Evolutionary conservation across 1,284 basidiomycete species (phyloP), one percentile per base, ranked within the genome.

Genomic region (Ganoderma lingzhi): DNA sequence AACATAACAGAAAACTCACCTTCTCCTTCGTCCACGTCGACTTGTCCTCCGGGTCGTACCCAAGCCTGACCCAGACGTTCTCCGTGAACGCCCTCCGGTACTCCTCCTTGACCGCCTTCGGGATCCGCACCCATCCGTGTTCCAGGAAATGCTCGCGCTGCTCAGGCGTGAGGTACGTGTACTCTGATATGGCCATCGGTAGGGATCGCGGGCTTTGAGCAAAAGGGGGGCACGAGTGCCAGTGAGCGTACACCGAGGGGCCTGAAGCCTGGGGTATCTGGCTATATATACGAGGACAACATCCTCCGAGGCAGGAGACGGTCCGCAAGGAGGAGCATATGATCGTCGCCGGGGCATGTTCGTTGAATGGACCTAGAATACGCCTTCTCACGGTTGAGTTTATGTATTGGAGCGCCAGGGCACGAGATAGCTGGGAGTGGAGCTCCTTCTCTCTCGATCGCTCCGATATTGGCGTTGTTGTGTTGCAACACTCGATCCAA

Each of bases 31-130:
- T 67, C 80, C 80, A 81, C 3, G 80, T 80, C 51, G 78, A 69
- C 70, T 76, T 79, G 62, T 81, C 78, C 3, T 79, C 66, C 2
- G 78, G 78, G 61, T 81, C 77, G 67, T 78, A 81, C 10, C 80
- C 81, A n/a, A 81, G 72, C 37, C 81, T 73, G n/a, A 80, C 71
- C 80, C 78, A 82, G 3, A 81, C 77, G 63, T 81, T 77, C 62
- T 79, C 75, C 6, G 77, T 78, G 64, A 80, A 80, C 15, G 73
- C 72, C 37, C 66, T 67, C 35, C 79, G 72, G 71, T 80, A 76
- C 65, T 80, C 77, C 37, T 70, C 73, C 17, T 77, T 74, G 30
- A 82, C 78, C 10, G 79, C 81, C 37, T 76, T 72, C n/a, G 75
- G 75, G 44, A 80, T 78, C 70, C 72, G 74, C 15, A 82, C 73